Evolutionary conservation across 805 yeast genomes (phyloP), one percentile per base, ranked within the genome.

Genomic region (Candida sonorensis): DNA sequence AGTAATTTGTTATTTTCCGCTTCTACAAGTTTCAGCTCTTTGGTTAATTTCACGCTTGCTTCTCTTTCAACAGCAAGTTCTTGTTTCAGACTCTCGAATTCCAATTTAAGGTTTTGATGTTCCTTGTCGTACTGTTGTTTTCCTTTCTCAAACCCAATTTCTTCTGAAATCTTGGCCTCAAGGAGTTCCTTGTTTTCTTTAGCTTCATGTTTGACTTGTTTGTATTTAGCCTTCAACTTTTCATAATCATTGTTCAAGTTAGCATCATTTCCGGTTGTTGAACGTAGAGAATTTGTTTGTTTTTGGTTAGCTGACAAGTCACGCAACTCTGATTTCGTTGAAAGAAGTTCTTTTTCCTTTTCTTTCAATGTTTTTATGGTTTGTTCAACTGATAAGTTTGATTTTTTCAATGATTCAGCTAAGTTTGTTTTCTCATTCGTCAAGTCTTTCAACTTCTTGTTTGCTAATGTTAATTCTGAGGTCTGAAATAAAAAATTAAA

Each of bases 201-300:
- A 6, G 67, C 65, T 29, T 70, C 73, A 24, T 63, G 66, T 38
- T 72, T 69, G 16, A 75, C 50, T 29, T 60, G 61, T 31, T 51
- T 57, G 34, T 52, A 61, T 37, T 46, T 59, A 41, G 37, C 42
- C 23, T 41, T 51, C 34, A 47, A 42, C 30, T 29, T 46, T 29
- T 43, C 42, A 27, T 34, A 42, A 19, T 51, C 62, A 9, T 46
- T 31, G 23, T 37, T 57, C 53, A 37, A 51, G 45, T 27, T 55
- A 5, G 22, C 12, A 9, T 30, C 29, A 11, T 28, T 19, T 26
- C 20, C n/a, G n/a, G n/a, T n/a, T n/a, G n/a, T n/a, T n/a, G n/a
- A n/a, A n/a, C n/a, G n/a, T n/a, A n/a, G n/a, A n/a, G n/a, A n/a
- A n/a, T n/a, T n/a, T n/a, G n/a, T n/a, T n/a, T n/a, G n/a, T n/a